Base-by-base conservation (phyloP, 192 early-diverging fungal species). In the Coemansia sp. region DNA sequence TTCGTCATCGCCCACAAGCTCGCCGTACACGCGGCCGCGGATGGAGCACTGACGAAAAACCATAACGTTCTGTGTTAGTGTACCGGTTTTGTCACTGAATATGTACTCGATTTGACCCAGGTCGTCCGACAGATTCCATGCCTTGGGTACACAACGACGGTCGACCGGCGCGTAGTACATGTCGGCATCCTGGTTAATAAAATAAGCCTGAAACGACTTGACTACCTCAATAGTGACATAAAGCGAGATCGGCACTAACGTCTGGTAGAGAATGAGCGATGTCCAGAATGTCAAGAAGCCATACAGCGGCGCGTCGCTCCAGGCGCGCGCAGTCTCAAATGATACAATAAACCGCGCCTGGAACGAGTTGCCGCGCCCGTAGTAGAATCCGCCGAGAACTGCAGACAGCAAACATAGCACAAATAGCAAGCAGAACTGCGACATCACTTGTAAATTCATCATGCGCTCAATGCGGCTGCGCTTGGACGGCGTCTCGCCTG, bases 31-130 rank as follows among this genome's bases (percentile, higher is more conserved):
- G 17, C 88, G 80, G 17, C 94, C 96, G 29, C 88, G 88, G 54
- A 95, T 94, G 0, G 92, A 90, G 76, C 94, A 96, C 71, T 92
- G 90, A 53, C 90, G 89, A 64, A 95, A 96, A 76, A 93, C 92
- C 96, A 98, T 98, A 7, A 95, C 88, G 70, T 98, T 98, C 67
- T 93, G 90, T 0, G 97, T 98, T 46, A 98, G 75, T 2, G 97
- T 98, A 7, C 97, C 95, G 0, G 97, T 98, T 60, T 98, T 98
- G 81, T 98, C 97, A 23, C 91, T 92, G 69, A 98, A 97, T 11
- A 97, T 87, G 80, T 97, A 97, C 73, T 96, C 92, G 31, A 98
- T 93, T 72, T 96, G 93, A 8, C 95, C 95, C 9, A 98, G 77
- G 73, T 98, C 95, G 64, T 98, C 93, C 24, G 92, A 89, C 50